Conservation (phyloP, 495 filamentous ascomycete species). For the Penicillium paradoxum region DNA sequence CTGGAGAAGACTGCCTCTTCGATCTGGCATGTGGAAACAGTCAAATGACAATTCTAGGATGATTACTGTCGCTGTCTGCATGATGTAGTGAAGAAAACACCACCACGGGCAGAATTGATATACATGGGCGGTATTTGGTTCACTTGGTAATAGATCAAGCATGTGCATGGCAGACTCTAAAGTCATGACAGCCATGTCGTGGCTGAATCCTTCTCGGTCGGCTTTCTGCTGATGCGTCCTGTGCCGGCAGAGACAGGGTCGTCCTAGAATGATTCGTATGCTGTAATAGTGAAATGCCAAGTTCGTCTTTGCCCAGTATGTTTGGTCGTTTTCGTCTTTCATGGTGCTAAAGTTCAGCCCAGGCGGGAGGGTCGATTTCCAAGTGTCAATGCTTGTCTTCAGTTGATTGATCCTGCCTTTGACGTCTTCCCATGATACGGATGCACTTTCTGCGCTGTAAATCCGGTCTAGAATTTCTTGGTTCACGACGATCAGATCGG, state of each 20-base stretch:
- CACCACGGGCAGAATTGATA: constrained; percentile 60
- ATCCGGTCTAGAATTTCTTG: constrained; percentile 53
- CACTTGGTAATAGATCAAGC: constrained; percentile 48
- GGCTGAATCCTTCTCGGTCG: constrained; percentile 44
- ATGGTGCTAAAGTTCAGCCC: constrained; percentile 43
- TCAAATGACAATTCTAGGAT: constrained; percentile 58
- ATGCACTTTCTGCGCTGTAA: constrained; percentile 50
- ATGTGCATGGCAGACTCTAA: constrained; percentile 51
- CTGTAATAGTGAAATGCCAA: constrained; percentile 57
- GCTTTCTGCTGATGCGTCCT: constrained; percentile 38
- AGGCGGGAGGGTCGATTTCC: constrained; percentile 47
- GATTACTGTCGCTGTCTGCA: constrained; percentile 56
- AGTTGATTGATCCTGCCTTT: constrained; percentile 52
- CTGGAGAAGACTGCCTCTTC: constrained; percentile 41
- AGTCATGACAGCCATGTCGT: constrained; percentile 48
- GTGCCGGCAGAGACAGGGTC: constrained; percentile 57
- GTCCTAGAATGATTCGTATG: constrained; percentile 51
- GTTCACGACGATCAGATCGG: constrained; percentile 47
- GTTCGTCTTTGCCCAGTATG: constrained; percentile 30
- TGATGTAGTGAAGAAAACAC: constrained; percentile 58
- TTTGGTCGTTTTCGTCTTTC: constrained; percentile 20
- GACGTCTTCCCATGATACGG: constrained; percentile 52
- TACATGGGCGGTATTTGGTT: constrained; percentile 39
- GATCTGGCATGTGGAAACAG: constrained; percentile 47
- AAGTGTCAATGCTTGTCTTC: constrained; percentile 46